phyloP scores from a whole-genome alignment of 306 rosid species.

The Lablab purpureus region DNA sequence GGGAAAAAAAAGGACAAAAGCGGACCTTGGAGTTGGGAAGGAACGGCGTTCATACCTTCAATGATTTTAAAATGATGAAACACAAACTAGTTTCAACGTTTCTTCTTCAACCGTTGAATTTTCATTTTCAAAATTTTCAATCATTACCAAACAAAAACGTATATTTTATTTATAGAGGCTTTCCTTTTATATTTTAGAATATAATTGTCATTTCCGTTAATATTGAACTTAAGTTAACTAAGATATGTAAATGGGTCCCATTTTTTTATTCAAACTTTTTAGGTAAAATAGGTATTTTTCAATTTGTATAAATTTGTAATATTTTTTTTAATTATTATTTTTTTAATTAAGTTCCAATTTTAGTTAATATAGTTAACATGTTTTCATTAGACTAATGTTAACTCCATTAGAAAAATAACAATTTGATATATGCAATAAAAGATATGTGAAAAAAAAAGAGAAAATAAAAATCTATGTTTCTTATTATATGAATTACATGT shows the following conservation, averaged over 20 bases:
- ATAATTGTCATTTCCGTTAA: neutral
- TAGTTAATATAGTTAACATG: too few relatives aligned
- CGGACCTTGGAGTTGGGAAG: neutral
- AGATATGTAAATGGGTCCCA: neutral
- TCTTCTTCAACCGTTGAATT: slow-evolving; percentile 20
- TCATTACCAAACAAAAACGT: neutral
- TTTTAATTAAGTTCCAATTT: too few relatives aligned
- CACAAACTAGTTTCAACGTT: neutral
- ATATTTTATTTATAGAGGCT: neutral
- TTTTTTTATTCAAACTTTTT: neutral
- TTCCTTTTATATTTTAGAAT: neutral
- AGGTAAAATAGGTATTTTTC: too few relatives aligned
- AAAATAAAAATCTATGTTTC: too few relatives aligned
- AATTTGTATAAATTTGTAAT: too few relatives aligned
- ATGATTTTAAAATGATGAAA: neutral
- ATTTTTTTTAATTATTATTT: too few relatives aligned
- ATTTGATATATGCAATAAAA: too few relatives aligned
- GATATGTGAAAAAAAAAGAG: too few relatives aligned
- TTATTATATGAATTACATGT: too few relatives aligned
- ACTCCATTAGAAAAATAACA: too few relatives aligned
- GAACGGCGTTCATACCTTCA: neutral
- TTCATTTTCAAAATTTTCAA: slow-evolving; percentile 13
- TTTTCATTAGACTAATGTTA: too few relatives aligned
- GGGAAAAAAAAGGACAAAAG: neutral
- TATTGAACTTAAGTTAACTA: neutral